Base-by-base conservation (phyloP, 2,329 filamentous ascomycete genomes). In the Periconia sp. region DNA sequence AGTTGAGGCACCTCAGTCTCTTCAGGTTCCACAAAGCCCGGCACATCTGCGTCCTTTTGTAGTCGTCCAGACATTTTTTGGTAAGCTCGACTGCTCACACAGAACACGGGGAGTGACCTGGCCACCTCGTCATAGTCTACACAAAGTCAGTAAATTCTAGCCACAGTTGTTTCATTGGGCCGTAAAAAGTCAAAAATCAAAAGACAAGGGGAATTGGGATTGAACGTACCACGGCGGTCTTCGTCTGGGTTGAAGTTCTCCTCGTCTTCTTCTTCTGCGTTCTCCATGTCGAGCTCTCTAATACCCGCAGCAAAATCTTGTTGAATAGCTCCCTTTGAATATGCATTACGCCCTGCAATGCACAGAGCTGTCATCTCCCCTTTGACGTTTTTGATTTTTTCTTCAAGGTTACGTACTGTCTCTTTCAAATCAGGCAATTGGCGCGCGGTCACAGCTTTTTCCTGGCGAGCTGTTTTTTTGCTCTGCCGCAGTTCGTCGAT, bases 1-100 rank as follows among this genome's bases (percentile, higher is more conserved):
- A 88, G 75, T 42, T 79, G 76, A 1, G 84, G 84, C 2, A 87
- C 77, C 61, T 82, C 84, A 0, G 85, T 88, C 53, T 87, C 79
- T 2, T 82, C 76, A 0, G 73, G 41, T 3, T 73, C 68, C 1
- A 69, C 66, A 63, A 87, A 89, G 0, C 85, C 84, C 13, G 76
- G 70, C 1, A 83, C 75, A 11, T 72, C 60, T 1, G 74, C 70
- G 49, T 88, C 85, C 42, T 81, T 80, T 49, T 74, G 65, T 9
- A 87, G 63, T 3, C 82, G 77, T 1, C 81, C 83, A 40, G 76
- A 74, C n/a, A 88, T 69, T 60, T 85, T 84, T 59, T 89, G 85
- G 50, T 86, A 89, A 0, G 81, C 85, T 43, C 81, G 75, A 45
- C 81, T 83, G 53, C 82, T 85, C 15, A 88, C 82, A 56, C 85